Conservation (phyloP, 345 rosid genomes). For the Reutealis trisperma region DNA sequence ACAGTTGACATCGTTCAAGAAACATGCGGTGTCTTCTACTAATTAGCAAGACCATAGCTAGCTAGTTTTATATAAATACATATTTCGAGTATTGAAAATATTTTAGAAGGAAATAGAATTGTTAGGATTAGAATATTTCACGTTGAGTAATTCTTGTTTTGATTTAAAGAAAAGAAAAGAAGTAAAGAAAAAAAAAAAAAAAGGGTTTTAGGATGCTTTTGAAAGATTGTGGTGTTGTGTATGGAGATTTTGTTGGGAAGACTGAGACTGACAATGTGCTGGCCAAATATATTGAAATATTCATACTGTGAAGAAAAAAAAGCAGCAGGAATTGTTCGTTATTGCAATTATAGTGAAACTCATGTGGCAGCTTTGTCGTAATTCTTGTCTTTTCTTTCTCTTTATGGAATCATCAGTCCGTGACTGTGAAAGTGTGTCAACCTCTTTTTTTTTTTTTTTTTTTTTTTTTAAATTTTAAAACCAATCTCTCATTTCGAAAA, state of each 20-base stretch:
- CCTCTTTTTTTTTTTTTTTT: background rate
- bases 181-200: background rate
- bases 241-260: background rate
- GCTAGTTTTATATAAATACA: no score
- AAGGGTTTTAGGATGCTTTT: background rate
- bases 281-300: conserved; percentile 2
- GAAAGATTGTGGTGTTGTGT: background rate
- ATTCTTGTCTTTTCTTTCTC: conserved; percentile 25
- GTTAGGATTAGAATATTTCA: no score
- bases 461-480: no score
- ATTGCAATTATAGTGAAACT: conserved; percentile 34
- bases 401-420: conserved; percentile 35
- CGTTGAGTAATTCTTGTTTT: no score
- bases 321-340: conserved; percentile 24
- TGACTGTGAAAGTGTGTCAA: conserved; percentile 21
- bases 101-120: no score
- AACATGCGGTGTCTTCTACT: background rate
- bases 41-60: no score
- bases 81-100: background rate
- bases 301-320: background rate
- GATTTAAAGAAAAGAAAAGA: background rate
- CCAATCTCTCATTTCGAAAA: no score
- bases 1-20: background rate
- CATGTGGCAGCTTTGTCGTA: conserved; percentile 35
- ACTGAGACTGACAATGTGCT: conserved; percentile 19